These are phyloP conservation scores for Pleurotus sapidus DNA, from an alignment of 768 basidiomycete genomes.

Conservation along the genomic window DNA sequence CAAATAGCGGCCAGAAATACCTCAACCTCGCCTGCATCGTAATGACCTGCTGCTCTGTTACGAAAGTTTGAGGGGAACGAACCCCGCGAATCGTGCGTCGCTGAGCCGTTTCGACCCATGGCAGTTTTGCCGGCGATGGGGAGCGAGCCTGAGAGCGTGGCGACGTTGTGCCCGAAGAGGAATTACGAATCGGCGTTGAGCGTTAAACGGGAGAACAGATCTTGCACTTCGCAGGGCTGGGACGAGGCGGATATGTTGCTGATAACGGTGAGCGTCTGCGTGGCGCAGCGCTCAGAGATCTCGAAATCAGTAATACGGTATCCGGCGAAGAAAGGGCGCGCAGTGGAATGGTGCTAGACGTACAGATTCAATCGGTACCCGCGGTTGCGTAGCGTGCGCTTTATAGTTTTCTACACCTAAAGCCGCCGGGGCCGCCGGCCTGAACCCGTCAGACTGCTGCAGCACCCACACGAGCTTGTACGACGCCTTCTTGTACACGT, in stretches of 20 bases:
- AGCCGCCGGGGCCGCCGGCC: too few relatives aligned
- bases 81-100: slow-evolving; percentile 59
- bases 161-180: slow-evolving; percentile 63
- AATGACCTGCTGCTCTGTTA: slow-evolving; percentile 50
- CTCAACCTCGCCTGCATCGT: slow-evolving; percentile 49
- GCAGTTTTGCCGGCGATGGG: slow-evolving; percentile 43
- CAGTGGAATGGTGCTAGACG: slow-evolving; percentile 56
- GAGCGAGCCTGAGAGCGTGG: slow-evolving; percentile 54
- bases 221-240: slow-evolving; percentile 60
- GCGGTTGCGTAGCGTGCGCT: slow-evolving; percentile 11
- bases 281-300: slow-evolving; percentile 55
- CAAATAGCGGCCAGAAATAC: slow-evolving; percentile 58
- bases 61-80: slow-evolving; percentile 59
- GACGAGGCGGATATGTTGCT: slow-evolving; percentile 32
- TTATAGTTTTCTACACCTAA: slow-evolving; percentile 60
- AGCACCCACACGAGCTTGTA: too few relatives aligned
- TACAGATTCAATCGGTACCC: background rate
- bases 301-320: slow-evolving; percentile 71
- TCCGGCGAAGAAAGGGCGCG: slow-evolving; percentile 74
- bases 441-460: too few relatives aligned
- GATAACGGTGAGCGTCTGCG: slow-evolving; percentile 47
- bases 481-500: too few relatives aligned
- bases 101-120: slow-evolving; percentile 58
- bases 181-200: slow-evolving; percentile 74
- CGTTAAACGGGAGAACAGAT: slow-evolving; percentile 64